These are phyloP conservation scores for Gossypium longicalyx DNA, from an alignment of 345 rosid species.

Conservation along the genomic window DNA sequence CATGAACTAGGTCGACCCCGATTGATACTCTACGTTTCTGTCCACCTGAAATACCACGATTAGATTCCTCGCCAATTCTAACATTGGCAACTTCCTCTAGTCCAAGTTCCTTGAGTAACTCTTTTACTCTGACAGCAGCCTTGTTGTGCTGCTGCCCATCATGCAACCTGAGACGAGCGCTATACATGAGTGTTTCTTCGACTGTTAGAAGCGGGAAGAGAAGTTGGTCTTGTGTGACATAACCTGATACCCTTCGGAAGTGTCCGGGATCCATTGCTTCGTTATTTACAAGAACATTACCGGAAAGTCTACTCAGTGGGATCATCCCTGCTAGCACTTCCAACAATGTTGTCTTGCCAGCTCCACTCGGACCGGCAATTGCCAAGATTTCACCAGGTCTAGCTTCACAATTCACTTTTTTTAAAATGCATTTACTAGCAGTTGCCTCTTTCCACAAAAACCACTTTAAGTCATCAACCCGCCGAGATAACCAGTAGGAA, in stretches of 20 bases:
- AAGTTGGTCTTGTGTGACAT: slow-evolving; percentile 41
- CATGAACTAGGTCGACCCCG: background rate
- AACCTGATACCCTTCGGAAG: background rate
- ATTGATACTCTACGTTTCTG: background rate
- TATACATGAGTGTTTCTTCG: slow-evolving; percentile 68
- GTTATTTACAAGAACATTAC: background rate
- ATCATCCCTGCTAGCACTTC: slow-evolving; percentile 71
- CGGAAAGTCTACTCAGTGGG: slow-evolving; percentile 3
- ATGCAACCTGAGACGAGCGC: slow-evolving; percentile 64
- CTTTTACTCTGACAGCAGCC: slow-evolving; percentile 45
- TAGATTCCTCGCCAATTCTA: background rate
- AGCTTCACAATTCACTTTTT: slow-evolving; percentile 60
- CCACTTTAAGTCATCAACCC: slow-evolving; percentile 30
- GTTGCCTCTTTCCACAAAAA: slow-evolving; percentile 21
- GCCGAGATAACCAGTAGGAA: slow-evolving; percentile 46
- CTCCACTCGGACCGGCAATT: slow-evolving; percentile 90
- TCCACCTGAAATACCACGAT: background rate
- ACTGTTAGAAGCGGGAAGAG: slow-evolving; percentile 79
- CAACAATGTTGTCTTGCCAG: slow-evolving; percentile 76
- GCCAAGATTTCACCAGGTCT: slow-evolving; percentile 62
- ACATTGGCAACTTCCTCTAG: slow-evolving; percentile 44
- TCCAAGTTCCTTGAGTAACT: slow-evolving; percentile 62
- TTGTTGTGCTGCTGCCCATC: slow-evolving; percentile 26
- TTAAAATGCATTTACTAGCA: slow-evolving; percentile 37
- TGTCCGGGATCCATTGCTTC: background rate